Base-by-base conservation (phyloP, 148 eudicot species). In the Polygonum maritimum region DNA sequence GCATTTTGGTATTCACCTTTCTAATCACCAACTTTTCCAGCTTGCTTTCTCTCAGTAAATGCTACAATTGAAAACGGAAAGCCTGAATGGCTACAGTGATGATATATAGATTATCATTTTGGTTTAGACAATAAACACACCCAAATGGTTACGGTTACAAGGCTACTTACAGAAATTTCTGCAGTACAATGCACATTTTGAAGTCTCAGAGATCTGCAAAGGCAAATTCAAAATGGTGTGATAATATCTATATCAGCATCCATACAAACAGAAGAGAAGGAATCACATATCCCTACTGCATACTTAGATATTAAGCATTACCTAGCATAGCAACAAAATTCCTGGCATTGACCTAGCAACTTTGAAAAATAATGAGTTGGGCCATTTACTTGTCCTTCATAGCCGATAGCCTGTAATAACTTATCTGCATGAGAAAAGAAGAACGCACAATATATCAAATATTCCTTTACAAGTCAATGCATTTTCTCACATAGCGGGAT, bases 131-230 rank as follows among this genome's bases (percentile, higher is more conserved):
- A 57, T 57, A 57, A 19, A 33, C 40, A 63, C 70, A 63, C 22
- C 11, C 13, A 58, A 9, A 58, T 13, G 40, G 36, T 0, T 35
- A 63, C 70, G 11, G 70, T 63, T 33, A 47, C 70, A 40, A 80
- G 51, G 41, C 38, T 77, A 89, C 96, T 91, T 88, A 93, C 98
- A 89, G 84, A 82, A 51, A 82, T 88, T 87, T 93, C 96, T 71
- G 78, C 83, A 78, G 76, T 81, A 75, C 88, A 91, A 69, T 88
- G 83, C 76, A 85, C 92, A 82, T 87, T 91, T 81, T 84, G 98
- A 83, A 93, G 91, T 79, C 89, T 87, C 90, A 93, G 80, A 65
- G 36, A 83, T 82, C 98, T 93, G 94, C 88, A 84, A 35, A 73
- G 78, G 75, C 51, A 31, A 78, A 52, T 31, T 54, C 67, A 72